A percentile compares a stretch with the other conserved stretches of the same genome.
phyloP scores from a whole-genome alignment of 2,329 filamentous ascomycete genomes.

The Chrysoporthe puriensis region DNA sequence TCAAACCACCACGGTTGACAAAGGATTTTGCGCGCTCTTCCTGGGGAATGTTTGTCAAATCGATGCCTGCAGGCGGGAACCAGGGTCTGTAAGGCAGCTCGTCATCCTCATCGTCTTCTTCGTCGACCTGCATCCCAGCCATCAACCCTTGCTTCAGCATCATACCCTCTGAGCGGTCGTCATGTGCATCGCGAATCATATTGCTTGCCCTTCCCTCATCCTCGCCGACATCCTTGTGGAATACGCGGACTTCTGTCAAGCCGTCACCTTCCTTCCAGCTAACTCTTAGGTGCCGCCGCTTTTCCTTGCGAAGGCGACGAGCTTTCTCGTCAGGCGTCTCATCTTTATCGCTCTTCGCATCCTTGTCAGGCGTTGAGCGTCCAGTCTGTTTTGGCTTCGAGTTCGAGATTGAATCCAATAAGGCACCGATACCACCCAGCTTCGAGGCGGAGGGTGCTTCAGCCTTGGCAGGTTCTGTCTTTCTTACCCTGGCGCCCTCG shows the following conservation, averaged over 20 bases:
- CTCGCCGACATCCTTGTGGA: conserved; percentile 73
- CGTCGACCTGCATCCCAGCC: conserved; percentile 37
- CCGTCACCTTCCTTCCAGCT: conserved; percentile 70
- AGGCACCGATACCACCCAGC: conserved; percentile 48
- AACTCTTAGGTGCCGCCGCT: conserved; percentile 70
- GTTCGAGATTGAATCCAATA: conserved; percentile 52
- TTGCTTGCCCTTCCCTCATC: conserved; percentile 69
- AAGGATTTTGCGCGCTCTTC: conserved; percentile 53
- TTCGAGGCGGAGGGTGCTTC: conserved; percentile 37
- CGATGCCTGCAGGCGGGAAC: conserved; percentile 50
- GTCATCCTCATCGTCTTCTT: conserved; percentile 57
- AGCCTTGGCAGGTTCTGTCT: conserved; percentile 38
- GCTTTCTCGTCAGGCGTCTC: conserved; percentile 71
- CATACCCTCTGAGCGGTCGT: conserved; percentile 75
- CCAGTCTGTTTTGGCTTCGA: conserved; percentile 47
- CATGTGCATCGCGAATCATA: conserved; percentile 72
- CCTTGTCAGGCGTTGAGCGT: conserved; percentile 28
- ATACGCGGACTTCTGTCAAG: conserved; percentile 68
- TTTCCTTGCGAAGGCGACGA: conserved; percentile 73
- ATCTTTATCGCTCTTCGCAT: conserved; percentile 24
- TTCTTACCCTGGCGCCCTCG: conserved; percentile 31
- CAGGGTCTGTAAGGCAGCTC: conserved; percentile 58
- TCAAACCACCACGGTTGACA: conserved; percentile 56
- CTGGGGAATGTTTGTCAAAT: conserved; percentile 52
- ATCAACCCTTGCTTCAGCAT: conserved; percentile 62